Percentiles rank a stretch among this genome's conserved stretches.
Evolutionary conservation across 768 basidiomycete genomes (phyloP).

Genomic region (Termitomyces sp.): DNA sequence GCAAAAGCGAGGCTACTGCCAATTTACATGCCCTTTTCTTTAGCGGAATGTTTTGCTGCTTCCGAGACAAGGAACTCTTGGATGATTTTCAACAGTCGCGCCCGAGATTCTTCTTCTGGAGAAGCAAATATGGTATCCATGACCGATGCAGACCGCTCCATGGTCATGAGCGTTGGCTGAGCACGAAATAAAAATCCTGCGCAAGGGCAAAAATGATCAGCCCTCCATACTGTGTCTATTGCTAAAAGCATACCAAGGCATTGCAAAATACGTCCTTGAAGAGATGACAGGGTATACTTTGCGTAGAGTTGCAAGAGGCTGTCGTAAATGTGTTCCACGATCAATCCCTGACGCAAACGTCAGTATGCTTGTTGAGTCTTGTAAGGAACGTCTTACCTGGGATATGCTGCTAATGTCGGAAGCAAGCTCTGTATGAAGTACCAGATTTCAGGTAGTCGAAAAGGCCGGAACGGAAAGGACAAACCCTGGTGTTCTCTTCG

Average conservation of each 20-base stretch:
- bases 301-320: conserved; percentile 70
- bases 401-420: conserved; percentile 57
- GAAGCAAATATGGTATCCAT: conserved; percentile 90
- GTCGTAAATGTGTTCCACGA: conserved; percentile 82
- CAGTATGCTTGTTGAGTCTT: neutral
- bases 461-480: conserved; percentile 17
- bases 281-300: conserved; percentile 51
- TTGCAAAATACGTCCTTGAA: conserved; percentile 74
- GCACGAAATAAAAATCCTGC: conserved; percentile 89
- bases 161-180: conserved; percentile 87
- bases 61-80: conserved; percentile 90
- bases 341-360: conserved; percentile 43
- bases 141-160: conserved; percentile 70
- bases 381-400: conserved; percentile 30
- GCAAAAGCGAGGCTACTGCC: neutral
- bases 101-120: conserved; percentile 64
- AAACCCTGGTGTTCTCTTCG: conserved; percentile 57
- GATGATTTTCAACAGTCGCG: conserved; percentile 78
- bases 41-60: conserved; percentile 68
- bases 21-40: conserved; percentile 55
- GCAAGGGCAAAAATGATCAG: neutral
- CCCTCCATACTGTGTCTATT: neutral
- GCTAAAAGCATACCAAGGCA: conserved; percentile 64
- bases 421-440: conserved; percentile 39
- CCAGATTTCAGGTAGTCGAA: neutral